These are phyloP conservation scores for Fraxinus americana DNA, from an alignment of 257 asterid species.

Conservation along the genomic window DNA sequence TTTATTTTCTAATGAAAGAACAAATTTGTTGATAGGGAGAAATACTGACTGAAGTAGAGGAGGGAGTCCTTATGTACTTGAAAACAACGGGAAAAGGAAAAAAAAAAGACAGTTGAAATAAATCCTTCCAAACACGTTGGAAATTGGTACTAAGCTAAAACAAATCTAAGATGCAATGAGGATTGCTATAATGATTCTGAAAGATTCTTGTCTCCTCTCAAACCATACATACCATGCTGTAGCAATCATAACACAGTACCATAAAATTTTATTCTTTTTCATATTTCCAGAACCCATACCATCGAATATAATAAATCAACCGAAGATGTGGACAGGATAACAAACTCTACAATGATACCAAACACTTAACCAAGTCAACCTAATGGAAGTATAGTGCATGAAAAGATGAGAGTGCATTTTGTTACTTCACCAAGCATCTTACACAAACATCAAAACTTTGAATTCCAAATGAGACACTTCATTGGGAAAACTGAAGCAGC, in stretches of 20 bases:
- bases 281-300: background rate
- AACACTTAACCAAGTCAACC: background rate
- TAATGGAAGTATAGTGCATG: background rate
- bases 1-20: background rate
- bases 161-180: background rate
- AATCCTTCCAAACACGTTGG: background rate
- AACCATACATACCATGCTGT: background rate
- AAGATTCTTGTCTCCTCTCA: background rate
- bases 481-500: background rate
- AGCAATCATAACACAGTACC: background rate
- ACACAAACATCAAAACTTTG: background rate
- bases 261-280: background rate
- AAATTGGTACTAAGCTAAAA: background rate
- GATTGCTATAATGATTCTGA: background rate
- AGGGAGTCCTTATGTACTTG: background rate
- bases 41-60: background rate
- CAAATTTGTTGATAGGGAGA: background rate
- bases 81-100: background rate
- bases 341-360: background rate
- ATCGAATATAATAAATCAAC: background rate
- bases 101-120: background rate
- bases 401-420: background rate
- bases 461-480: background rate
- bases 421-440: background rate
- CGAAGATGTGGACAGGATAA: background rate